phyloP scores from a whole-genome alignment of 306 rosid species.

The Mucuna pruriens region DNA sequence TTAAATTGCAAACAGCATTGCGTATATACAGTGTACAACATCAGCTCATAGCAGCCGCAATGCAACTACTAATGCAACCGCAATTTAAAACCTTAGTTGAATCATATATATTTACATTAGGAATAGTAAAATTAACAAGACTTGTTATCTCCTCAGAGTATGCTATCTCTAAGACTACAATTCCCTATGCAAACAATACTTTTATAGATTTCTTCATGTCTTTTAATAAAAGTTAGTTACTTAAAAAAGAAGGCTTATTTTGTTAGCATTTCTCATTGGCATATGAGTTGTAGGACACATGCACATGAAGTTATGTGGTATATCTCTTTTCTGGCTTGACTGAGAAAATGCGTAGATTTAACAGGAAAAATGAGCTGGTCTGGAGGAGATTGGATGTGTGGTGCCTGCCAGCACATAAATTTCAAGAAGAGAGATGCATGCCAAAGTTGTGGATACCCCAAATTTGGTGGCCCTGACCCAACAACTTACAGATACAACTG shows the following conservation, averaged over 20 bases:
- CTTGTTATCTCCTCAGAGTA: background rate
- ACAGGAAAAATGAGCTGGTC: conserved; percentile 78
- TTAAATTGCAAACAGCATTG: background rate
- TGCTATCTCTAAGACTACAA: background rate
- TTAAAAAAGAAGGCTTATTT: no score
- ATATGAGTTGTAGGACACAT: background rate
- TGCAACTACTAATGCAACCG: background rate
- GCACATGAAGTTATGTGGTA: background rate
- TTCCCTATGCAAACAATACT: conserved; percentile 1
- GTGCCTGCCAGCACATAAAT: conserved; percentile 81
- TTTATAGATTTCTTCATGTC: background rate
- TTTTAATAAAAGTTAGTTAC: background rate
- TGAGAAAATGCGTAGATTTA: background rate
- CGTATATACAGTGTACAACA: background rate
- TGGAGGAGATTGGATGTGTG: conserved; percentile 94
- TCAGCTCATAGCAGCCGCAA: background rate
- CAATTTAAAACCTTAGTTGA: background rate
- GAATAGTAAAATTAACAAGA: background rate
- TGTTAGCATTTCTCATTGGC: background rate
- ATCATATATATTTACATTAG: background rate
- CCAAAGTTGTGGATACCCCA: conserved; percentile 81
- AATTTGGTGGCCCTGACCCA: conserved; percentile 90
- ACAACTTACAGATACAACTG: conserved; percentile 60
- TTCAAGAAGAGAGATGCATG: conserved; percentile 89
- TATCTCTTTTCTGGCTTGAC: background rate